These are phyloP conservation scores for Chlamydomonas schloesseri DNA, from an alignment of 139 green algal genomes.

Conservation along the genomic window DNA sequence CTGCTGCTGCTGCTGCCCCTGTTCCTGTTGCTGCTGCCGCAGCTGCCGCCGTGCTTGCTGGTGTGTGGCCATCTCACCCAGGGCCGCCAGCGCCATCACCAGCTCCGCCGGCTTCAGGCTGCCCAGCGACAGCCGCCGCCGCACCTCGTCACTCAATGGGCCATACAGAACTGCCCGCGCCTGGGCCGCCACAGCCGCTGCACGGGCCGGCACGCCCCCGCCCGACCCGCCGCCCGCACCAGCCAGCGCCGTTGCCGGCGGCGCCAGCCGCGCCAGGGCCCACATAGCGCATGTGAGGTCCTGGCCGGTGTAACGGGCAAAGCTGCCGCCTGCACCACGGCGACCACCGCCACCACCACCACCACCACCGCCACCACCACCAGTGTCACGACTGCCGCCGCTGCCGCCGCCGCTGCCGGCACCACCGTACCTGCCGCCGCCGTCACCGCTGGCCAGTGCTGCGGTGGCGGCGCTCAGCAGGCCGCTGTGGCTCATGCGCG, in stretches of 20 bases:
- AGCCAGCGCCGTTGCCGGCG: not conserved
- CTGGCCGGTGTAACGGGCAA: constrained; percentile 21
- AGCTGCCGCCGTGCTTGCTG: not conserved
- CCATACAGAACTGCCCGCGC: constrained; percentile 26
- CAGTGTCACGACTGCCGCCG: too few species aligned
- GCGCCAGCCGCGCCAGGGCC: constrained; percentile 19
- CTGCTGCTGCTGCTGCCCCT: not conserved
- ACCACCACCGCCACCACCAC: too few species aligned
- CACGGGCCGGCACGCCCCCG: not conserved
- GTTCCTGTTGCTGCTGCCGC: not conserved
- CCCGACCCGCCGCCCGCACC: not conserved
- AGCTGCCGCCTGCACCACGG: not conserved
- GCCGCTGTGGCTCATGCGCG: constrained; percentile 17
- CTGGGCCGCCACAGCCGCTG: not conserved
- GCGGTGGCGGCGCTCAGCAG: not conserved
- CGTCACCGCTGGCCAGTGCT: not conserved
- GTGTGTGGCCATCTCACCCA: constrained; percentile 22
- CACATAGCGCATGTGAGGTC: constrained; percentile 22
- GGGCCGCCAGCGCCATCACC: not conserved
- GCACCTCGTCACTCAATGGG: not conserved
- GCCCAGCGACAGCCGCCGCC: constrained; percentile 3
- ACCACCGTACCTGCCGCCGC: too few species aligned
- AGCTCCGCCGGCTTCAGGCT: constrained; percentile 31
- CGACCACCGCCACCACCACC: too few species aligned
- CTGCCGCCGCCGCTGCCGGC: too few species aligned